Percentiles rank a stretch among this genome's conserved stretches.
Evolutionary conservation across 2,329 filamentous ascomycete genomes (phyloP).

Genomic region (Nigrospora osmanthi): DNA sequence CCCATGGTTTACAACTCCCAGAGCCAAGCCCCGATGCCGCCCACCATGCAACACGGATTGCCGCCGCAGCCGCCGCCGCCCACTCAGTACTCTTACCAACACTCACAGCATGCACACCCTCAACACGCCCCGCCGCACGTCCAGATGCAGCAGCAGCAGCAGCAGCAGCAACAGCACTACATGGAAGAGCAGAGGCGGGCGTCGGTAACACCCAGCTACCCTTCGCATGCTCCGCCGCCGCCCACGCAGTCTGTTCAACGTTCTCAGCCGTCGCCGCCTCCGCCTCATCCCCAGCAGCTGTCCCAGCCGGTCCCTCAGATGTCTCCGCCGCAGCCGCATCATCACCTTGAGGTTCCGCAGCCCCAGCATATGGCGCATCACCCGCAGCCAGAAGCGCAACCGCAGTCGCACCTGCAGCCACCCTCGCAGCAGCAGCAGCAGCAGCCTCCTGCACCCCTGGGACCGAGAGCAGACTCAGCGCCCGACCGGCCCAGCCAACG

Average conservation of each 20-base stretch:
- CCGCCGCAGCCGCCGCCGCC: conserved; percentile 21
- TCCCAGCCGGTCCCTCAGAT: conserved; percentile 38
- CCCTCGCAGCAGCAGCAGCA: conserved; percentile 29
- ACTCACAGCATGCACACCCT: conserved; percentile 20
- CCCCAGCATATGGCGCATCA: conserved; percentile 12
- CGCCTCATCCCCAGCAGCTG: conserved; percentile 44
- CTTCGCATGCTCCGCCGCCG: conserved; percentile 47
- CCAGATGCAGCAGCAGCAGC: conserved; percentile 27
- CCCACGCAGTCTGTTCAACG: conserved; percentile 39
- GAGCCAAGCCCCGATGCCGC: conserved; percentile 20
- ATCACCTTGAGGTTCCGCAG: conserved; percentile 26
- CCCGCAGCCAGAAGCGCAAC: conserved; percentile 27
- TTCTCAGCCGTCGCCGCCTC: conserved; percentile 52
- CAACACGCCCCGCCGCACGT: conserved; percentile 16
- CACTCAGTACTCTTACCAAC: conserved; percentile 23
- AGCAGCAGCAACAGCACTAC: conserved; percentile 57
- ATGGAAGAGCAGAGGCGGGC: conserved; percentile 62
- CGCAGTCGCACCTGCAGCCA: conserved; percentile 44
- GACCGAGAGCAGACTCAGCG: conserved; percentile 39
- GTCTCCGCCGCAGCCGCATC: conserved; percentile 46
- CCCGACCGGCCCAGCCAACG: conserved; percentile 37
- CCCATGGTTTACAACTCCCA: conserved; percentile 77
- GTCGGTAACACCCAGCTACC: conserved; percentile 59
- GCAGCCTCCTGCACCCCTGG: conserved; percentile 39
- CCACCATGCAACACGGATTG: conserved; percentile 33